Evolutionary conservation across 2,329 filamentous ascomycete species (phyloP).

Genomic region (Plenodomus tracheiphilus): DNA sequence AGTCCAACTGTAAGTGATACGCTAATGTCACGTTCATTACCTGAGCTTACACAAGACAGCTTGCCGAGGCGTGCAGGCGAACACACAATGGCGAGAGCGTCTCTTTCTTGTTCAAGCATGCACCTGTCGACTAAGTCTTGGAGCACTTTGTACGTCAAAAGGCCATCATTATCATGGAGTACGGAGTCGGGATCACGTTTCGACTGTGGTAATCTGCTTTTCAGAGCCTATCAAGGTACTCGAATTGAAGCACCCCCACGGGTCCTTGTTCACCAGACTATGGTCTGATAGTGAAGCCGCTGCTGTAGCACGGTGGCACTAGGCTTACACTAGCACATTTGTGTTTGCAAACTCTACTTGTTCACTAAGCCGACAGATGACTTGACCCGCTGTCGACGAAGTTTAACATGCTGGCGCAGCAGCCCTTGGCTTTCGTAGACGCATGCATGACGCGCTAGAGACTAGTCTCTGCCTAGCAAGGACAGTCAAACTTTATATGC

Average conservation of each 20-base stretch:
- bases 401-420: constrained; percentile 16
- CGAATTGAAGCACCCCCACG: constrained; percentile 1
- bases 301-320: constrained; percentile 16
- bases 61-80: constrained; percentile 71
- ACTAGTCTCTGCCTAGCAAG: constrained; percentile 10
- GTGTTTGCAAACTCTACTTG: constrained; percentile 12
- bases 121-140: constrained; percentile 52
- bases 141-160: constrained; percentile 6
- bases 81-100: constrained; percentile 74
- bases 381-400: constrained; percentile 24
- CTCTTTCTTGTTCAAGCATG: constrained; percentile 71
- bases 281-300: constrained; percentile 15
- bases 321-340: constrained; percentile 18
- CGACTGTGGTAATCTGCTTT: constrained; percentile 5
- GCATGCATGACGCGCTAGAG: constrained; percentile 16
- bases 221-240: constrained; percentile 1
- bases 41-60: constrained; percentile 37
- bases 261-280: constrained; percentile 3
- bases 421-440: background rate
- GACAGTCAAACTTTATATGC: constrained; percentile 15
- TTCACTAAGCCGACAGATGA: constrained; percentile 12
- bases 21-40: background rate
- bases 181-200: constrained; percentile 3
- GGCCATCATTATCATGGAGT: constrained; percentile 23
- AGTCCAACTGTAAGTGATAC: constrained; percentile 66